Evolutionary conservation across 2,329 filamentous ascomycete species (phyloP).

Genomic region (Colletotrichum chrysophilum): DNA sequence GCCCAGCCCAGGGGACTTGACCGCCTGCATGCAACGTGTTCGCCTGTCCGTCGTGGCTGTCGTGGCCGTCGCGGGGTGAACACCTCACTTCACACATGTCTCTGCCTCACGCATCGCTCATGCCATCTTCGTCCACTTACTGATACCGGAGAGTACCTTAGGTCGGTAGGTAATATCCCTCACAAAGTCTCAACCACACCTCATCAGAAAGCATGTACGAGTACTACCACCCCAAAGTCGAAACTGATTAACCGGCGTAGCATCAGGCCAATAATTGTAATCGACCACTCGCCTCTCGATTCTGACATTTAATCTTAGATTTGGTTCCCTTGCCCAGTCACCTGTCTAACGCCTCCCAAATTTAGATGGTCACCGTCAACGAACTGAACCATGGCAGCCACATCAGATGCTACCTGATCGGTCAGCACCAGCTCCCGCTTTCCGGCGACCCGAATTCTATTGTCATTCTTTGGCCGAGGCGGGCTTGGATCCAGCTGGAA

Average conservation of each 20-base stretch:
- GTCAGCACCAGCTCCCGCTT: background rate
- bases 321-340: background rate
- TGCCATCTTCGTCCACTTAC: background rate
- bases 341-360: conserved; percentile 7
- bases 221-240: background rate
- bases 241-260: background rate
- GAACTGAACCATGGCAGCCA: background rate
- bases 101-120: background rate
- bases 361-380: background rate
- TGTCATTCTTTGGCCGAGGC: background rate
- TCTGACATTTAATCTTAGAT: conserved; percentile 6
- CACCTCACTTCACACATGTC: background rate
- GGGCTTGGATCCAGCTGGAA: background rate
- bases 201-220: background rate
- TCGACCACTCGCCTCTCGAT: conserved; percentile 9
- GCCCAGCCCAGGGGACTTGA: background rate
- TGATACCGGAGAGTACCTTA: background rate
- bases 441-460: background rate
- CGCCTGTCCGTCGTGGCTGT: background rate
- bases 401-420: background rate
- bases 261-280: background rate
- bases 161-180: background rate
- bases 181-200: background rate
- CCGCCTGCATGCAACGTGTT: conserved; percentile 14
- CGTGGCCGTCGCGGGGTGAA: background rate